phyloP scores from a whole-genome alignment of 371 early-diverging fungal species.

The Homolaphlyctis polyrhiza region DNA sequence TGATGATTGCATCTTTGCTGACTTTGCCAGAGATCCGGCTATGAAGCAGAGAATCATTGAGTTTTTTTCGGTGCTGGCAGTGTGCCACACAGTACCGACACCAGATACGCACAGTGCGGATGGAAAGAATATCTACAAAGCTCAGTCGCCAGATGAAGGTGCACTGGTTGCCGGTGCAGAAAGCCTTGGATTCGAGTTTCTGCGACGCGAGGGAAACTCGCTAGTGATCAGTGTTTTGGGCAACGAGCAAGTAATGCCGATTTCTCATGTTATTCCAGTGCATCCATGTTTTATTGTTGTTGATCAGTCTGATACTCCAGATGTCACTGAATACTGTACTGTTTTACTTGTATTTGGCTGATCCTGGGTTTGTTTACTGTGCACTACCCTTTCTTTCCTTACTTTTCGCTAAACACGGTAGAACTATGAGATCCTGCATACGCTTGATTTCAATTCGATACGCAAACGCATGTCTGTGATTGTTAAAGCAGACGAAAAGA shows the following conservation, averaged over 20 bases:
- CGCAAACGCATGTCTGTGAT: constrained; percentile 94
- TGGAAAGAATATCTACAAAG: constrained; percentile 56
- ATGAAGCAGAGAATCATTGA: constrained; percentile 34
- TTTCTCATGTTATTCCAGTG: no score
- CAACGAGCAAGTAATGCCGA: no score
- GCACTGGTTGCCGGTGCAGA: constrained; percentile 80
- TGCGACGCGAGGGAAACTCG: constrained; percentile 59
- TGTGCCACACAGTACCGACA: constrained; percentile 87
- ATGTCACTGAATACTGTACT: no score
- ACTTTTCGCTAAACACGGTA: no score
- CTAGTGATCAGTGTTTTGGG: constrained; percentile 68
- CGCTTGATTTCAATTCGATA: constrained; percentile 82
- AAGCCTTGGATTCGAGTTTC: constrained; percentile 74
- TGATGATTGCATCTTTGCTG: constrained; percentile 67
- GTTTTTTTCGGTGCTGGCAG: constrained; percentile 72
- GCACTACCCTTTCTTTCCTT: no score
- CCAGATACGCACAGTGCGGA: constrained; percentile 36
- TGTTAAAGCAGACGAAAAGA: constrained; percentile 57
- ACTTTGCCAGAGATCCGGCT: constrained; percentile 29
- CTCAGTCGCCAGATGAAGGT: constrained; percentile 92
- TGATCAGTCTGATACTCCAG: no score
- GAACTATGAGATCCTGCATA: constrained; percentile 64
- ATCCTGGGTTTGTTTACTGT: no score
- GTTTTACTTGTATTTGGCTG: no score
- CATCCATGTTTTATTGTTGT: no score